Base-by-base conservation (phyloP, 2,329 filamentous ascomycete genomes). In the Alternaria viburni region DNA sequence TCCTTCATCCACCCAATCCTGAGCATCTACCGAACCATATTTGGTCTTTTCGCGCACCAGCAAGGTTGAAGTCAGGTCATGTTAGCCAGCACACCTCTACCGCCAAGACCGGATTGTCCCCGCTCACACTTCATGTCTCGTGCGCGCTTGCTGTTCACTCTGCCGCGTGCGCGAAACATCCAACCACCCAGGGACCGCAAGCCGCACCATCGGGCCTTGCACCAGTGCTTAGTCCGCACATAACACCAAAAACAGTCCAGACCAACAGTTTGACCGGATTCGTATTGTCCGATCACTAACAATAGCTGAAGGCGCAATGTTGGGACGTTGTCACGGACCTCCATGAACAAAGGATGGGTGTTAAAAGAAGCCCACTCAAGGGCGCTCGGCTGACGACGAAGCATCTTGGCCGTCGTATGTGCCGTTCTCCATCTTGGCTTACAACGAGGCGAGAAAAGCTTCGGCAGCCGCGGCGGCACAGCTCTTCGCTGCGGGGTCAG, bases 301-400 rank as follows among this genome's bases (percentile, higher is more conserved):
- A 32, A 58, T 30, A 45, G 19, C 23, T 47, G 50, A 25, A 44
- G 25, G 21, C 30, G 15, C 43, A 36, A 21, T 50, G 46, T 49
- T 52, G 11, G n/a, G 50, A 30, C 23, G 47, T 54, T n/a, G 47
- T n/a, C 36, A 25, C 32, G 25, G 46, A 17, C 15, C 13, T 51
- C n/a, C 3, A 43, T 54, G 30, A 59, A 54, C 51, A 49, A 64
- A 65, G 63, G 51, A 51, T 41, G 58, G 65, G 69, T 60, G 74
- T 78, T 60, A 61, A 76, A 76, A 78, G 74, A 78, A 77, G 75
- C 69, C 70, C 71, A 57, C 59, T 55, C 68, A 74, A 75, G 67
- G 66, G 55, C 57, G 69, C 70, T 76, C 65, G 72, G 73, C 74
- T 75, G 73, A 75, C 74, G 69, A 51, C 57, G 56, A 63, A 54